Evolutionary conservation across 805 yeast genomes (phyloP), one percentile per base, ranked within the genome.

Genomic region (Jamesozyma spencerorum): DNA sequence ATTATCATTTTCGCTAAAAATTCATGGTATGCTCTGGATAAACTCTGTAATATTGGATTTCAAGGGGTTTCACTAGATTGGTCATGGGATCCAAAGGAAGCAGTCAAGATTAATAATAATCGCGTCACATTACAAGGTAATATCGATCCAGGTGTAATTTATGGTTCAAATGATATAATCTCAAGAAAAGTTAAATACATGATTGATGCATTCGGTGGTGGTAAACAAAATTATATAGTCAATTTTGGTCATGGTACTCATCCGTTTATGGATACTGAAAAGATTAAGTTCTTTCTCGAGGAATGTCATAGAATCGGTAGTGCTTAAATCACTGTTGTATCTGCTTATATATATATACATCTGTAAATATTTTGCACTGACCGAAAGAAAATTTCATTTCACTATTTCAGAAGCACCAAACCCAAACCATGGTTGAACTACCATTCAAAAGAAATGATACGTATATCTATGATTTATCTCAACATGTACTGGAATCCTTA

Each of bases 231-330:
- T 55, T 92, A 92, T 66, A 90, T 92, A 50, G 81, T 90, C 52
- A 92, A 92, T 68, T 84, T 92, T 57, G 98, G 98, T 36, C 98
- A 92, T 54, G 98, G 98, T 14, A 92, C 98, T 18, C 97, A 87
- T 60, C 98, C 98, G 18, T 86, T 85, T 65, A 87, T 92, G 95
- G 82, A 85, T 48, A 95, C 97, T 10, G 95, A 84, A 48, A 82
- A 82, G 61, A 75, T 92, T 46, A 79, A 76, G 45, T 85, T 77
- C 64, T 92, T 92, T 66, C 69, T 92, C 57, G 68, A 85, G 62
- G 96, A 86, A 62, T 82, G 92, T 52, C 95, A 86, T 60, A 74
- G 88, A 54, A 61, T 83, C 40, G 95, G 95, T 8, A 10, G 26
- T 7, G 65, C 74, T 7, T 60, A 63, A 46, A 68, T 56, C 35